Evolutionary conservation across 2,329 filamentous ascomycete genomes (phyloP).

Genomic region (Ophiostoma pallidulum): DNA sequence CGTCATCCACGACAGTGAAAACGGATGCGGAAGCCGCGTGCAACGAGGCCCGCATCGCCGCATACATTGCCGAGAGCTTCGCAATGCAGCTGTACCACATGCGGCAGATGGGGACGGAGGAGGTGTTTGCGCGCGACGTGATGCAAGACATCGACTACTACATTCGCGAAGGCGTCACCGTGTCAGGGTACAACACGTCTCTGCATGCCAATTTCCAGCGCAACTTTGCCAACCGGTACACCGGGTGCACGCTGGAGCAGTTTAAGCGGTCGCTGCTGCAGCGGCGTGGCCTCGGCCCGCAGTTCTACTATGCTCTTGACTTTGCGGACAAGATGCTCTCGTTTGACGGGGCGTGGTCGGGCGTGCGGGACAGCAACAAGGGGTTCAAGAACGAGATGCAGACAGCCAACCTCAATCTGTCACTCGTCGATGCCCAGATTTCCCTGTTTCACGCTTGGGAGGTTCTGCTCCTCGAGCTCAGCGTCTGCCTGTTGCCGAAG

Average conservation of each 20-base stretch:
- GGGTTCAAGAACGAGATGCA: slow-evolving; percentile 78
- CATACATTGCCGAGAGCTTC: slow-evolving; percentile 76
- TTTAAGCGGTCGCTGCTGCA: slow-evolving; percentile 69
- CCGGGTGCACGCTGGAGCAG: slow-evolving; percentile 60
- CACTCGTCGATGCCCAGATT: slow-evolving; percentile 84
- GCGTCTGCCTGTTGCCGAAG: slow-evolving; percentile 46
- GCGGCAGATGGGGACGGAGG: slow-evolving; percentile 62
- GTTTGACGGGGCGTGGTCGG: slow-evolving; percentile 70
- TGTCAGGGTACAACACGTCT: slow-evolving; percentile 79
- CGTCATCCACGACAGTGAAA: slow-evolving; percentile 43
- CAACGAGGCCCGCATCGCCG: slow-evolving; percentile 61
- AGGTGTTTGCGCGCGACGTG: slow-evolving; percentile 58
- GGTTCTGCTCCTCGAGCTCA: slow-evolving; percentile 74
- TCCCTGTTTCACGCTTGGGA: slow-evolving; percentile 84
- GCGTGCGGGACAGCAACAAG: slow-evolving; percentile 34
- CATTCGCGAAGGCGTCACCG: slow-evolving; percentile 62
- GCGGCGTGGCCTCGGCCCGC: slow-evolving; percentile 55
- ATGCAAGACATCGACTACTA: slow-evolving; percentile 71
- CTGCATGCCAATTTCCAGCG: slow-evolving; percentile 75
- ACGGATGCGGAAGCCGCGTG: slow-evolving; percentile 48
- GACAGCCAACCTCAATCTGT: slow-evolving; percentile 82
- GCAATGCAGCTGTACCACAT: slow-evolving; percentile 85
- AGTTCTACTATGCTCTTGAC: slow-evolving; percentile 77
- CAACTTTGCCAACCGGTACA: slow-evolving; percentile 74
- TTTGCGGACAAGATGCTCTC: slow-evolving; percentile 66